Percentiles rank a stretch among this genome's conserved stretches.
Conservation (phyloP, 2,329 filamentous ascomycete species). For the Remersonia thermophila region DNA sequence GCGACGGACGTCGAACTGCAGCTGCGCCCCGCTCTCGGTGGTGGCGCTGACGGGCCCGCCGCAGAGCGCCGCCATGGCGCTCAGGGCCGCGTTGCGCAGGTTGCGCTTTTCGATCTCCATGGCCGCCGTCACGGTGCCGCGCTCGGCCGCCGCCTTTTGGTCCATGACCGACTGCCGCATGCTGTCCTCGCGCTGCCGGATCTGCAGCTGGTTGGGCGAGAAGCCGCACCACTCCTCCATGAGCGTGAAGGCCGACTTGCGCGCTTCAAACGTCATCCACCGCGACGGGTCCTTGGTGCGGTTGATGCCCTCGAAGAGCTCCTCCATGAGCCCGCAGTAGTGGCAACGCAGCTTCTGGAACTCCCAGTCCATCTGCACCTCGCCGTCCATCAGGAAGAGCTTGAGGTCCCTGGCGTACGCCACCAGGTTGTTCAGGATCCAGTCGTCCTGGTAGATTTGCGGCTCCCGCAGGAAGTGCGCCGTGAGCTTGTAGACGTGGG, state of each 20-base stretch:
- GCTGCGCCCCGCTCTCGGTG: conserved; percentile 73
- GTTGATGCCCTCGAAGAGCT: conserved; percentile 84
- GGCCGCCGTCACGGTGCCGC: conserved; percentile 68
- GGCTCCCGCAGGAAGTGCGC: conserved; percentile 74
- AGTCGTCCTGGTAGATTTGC: conserved; percentile 74
- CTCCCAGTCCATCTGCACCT: conserved; percentile 88
- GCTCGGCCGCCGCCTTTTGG: conserved; percentile 62
- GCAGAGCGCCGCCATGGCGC: conserved; percentile 90
- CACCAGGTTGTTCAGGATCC: conserved; percentile 79
- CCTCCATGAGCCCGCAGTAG: conserved; percentile 88
- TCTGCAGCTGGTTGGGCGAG: conserved; percentile 77
- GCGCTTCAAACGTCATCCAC: conserved; percentile 95
- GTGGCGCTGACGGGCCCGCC: conserved; percentile 74
- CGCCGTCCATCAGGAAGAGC: conserved; percentile 85
- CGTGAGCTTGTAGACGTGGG: conserved; percentile 89
- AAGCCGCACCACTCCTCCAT: conserved; percentile 99
- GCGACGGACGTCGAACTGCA: conserved; percentile 83
- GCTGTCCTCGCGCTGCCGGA: conserved; percentile 69
- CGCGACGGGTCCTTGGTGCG: conserved; percentile 70
- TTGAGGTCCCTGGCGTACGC: conserved; percentile 86
- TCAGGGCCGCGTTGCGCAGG: conserved; percentile 76
- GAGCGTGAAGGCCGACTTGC: conserved; percentile 86
- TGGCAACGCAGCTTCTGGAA: conserved; percentile 85
- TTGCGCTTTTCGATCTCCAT: conserved; percentile 97
- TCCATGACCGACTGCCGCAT: conserved; percentile 79